Evolutionary conservation across 176 grass and related monocot species (phyloP).

Genomic region (Carex myosuroides): DNA sequence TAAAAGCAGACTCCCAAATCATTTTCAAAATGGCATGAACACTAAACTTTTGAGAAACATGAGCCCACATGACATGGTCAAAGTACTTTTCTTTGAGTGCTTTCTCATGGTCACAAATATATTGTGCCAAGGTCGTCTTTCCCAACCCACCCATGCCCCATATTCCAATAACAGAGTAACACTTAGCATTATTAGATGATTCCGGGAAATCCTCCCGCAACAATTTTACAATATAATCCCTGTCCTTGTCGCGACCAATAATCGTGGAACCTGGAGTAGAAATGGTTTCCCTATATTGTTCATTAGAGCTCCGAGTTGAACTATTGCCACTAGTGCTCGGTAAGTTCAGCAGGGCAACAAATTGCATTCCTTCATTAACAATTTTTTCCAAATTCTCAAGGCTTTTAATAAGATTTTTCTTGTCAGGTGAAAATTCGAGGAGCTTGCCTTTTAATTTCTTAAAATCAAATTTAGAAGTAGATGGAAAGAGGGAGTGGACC

Average conservation of each 20-base stretch:
- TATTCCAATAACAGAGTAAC: conserved; percentile 31
- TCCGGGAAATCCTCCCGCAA: background rate
- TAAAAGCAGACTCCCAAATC: conserved; percentile 8
- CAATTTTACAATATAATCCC: background rate
- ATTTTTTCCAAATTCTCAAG: conserved; percentile 16
- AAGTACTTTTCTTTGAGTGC: background rate
- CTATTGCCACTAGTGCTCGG: background rate
- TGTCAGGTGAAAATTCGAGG: background rate
- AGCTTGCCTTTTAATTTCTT: too few relatives aligned
- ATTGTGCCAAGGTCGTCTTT: conserved; percentile 39
- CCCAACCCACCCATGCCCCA: conserved; percentile 28
- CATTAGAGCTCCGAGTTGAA: background rate
- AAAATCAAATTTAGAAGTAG: too few relatives aligned
- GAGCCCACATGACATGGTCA: conserved; percentile 19
- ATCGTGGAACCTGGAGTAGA: background rate
- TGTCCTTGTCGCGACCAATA: conserved; percentile 14
- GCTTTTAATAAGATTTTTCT: conserved; percentile 5
- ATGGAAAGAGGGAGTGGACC: too few relatives aligned
- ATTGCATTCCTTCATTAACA: background rate
- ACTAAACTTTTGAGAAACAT: conserved; percentile 3
- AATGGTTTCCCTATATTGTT: background rate
- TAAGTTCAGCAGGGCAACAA: background rate
- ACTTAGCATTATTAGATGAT: background rate
- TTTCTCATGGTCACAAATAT: conserved; percentile 11
- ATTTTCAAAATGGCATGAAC: background rate